Evolutionary conservation across 495 filamentous ascomycete genomes (phyloP).

Genomic region (Neurospora tetrasperma): DNA sequence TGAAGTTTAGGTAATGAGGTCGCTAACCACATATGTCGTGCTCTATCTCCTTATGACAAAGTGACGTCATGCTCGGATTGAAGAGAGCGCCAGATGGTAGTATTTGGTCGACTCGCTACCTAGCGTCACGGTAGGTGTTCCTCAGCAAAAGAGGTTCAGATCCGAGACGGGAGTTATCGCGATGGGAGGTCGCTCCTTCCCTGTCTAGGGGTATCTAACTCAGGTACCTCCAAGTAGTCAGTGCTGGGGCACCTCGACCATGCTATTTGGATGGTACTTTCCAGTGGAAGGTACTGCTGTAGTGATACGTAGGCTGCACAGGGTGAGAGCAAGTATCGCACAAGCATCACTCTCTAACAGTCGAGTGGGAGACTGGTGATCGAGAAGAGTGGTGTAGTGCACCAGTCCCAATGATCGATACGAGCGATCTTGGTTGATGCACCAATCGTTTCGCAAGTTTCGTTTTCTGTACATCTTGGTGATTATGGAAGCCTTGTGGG

Average conservation of each 20-base stretch:
- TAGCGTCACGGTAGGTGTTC: not conserved
- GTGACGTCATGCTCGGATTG: not conserved
- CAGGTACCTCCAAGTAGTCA: too few species aligned
- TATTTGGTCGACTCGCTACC: not conserved
- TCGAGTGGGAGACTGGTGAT: not conserved
- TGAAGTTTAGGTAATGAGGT: not conserved
- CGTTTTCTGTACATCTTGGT: not conserved
- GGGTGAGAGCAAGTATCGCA: too few species aligned
- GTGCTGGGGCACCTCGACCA: not conserved
- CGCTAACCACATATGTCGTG: not conserved
- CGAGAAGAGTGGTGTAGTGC: too few species aligned
- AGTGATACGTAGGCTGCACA: not conserved
- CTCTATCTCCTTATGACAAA: not conserved
- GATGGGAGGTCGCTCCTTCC: not conserved
- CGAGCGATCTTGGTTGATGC: not conserved
- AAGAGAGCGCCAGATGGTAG: not conserved
- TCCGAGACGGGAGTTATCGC: not conserved
- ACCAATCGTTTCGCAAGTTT: not conserved
- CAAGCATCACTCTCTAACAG: not conserved
- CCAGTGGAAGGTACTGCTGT: not conserved
- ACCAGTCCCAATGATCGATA: not conserved
- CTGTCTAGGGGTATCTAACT: not conserved
- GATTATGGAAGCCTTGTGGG: not conserved
- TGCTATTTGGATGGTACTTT: not conserved
- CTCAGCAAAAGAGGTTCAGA: not conserved